Evolutionary conservation across 257 asterid species (phyloP), one percentile per base, ranked within the genome.

Genomic region (Solanum stenotomum): DNA sequence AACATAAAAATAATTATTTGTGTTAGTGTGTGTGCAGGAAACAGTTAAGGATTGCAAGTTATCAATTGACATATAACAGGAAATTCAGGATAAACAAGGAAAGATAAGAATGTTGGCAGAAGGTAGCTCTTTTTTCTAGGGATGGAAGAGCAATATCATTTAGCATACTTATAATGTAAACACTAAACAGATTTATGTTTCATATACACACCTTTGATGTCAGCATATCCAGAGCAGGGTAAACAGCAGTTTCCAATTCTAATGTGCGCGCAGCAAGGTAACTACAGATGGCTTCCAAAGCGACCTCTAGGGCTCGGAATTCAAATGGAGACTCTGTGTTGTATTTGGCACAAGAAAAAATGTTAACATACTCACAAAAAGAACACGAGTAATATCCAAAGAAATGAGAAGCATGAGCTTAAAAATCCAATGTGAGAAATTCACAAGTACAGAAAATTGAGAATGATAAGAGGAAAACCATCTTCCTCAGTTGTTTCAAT

Each of bases 241-340:
- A 96, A 56, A 95, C 98, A 89, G 96, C 98, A 90, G 93, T 93
- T 93, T 96, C 99, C 94, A 96, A 84, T 82, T 96, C 99, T 27
- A 89, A 88, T 11, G 98, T 92, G 27, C 98, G 97, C 9, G 98
- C 98, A 87, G 98, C 91, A 89, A 94, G 96, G 87, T 87, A 94
- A 91, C 98, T 96, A 88, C 98, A 96, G 83, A 96, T 96, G 87
- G 98, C 99, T 89, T 96, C 99, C 91, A 96, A 88, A 46, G 98
- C 98, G 22, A 95, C 96, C 93, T 96, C 99, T 38, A 96, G 93
- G 29, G 98, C 99, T 89, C 93, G 91, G 74, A 96, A 95, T 88
- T 96, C 98, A 88, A 96, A 96, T n/a, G 98, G 98, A 86, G 96
- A 93, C 90, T 96, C 99, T 96, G 94, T 87, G 87, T 74, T 35